Evolutionary conservation across 805 yeast species (phyloP), one percentile per base, ranked within the genome.

Genomic region (Clavispora asparagi): DNA sequence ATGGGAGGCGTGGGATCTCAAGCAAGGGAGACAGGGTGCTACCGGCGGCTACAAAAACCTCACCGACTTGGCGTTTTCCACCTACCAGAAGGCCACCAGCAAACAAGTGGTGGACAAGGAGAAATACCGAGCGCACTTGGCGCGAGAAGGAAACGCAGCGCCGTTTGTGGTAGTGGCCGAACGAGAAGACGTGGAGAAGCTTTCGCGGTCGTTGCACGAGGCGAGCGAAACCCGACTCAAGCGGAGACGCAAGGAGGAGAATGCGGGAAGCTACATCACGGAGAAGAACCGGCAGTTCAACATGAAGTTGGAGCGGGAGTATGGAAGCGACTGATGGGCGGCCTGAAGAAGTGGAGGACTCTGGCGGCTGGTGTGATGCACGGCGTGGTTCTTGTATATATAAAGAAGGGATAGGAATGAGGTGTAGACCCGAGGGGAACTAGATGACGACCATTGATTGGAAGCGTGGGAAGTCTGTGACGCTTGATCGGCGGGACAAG

Each of bases 241-340:
- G 51, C 64, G 63, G 42, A 65, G 76, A 54, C 64, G 76, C 51
- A 64, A 62, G 10, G 68, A 59, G 4, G 73, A 61, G 5, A 67
- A 60, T 5, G 70, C 59, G 16, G 68, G 67, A 6, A 68, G 76
- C 27, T 76, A 67, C 61, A 79, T 87, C 58, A 86, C 83, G 59
- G 88, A 82, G 52, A 83, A 82, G 62, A 87, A 87, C 68, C 77
- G 75, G 58, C 83, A 83, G 54, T 87, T 86, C 64, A 87, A 86
- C 64, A 78, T 76, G 59, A 86, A 87, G 57, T 66, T 87, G 52
- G 57, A 55, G 17, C 30, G 57, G 13, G 57, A 55, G 44, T 53
- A 49, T 25, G 56, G 41, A n/a, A 26, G 41, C 23, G 41, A 27
- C 31, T 26, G 25, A 13, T 4, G 7, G 13, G n/a, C 11, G 28